A percentile compares a stretch with the other conserved stretches of the same genome.
Conservation (phyloP, 352 stramenopile species). For the Thalassiosira mediterranea region DNA sequence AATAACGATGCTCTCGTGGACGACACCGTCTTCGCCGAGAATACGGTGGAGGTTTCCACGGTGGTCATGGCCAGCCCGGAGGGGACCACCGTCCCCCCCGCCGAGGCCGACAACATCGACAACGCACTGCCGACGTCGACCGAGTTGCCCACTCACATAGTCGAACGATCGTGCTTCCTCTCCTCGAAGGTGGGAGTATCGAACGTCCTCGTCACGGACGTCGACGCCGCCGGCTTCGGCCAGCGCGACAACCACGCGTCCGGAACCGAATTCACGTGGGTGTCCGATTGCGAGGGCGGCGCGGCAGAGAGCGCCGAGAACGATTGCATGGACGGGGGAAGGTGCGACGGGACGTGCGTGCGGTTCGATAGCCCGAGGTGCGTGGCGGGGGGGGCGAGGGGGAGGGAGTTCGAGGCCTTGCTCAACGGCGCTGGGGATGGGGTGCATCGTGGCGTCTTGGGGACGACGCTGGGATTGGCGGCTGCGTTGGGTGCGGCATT, state of each 20-base stretch:
- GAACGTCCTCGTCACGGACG: conserved; percentile 43
- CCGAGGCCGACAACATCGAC: not conserved
- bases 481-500: too few relatives aligned
- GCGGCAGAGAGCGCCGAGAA: conserved; percentile 35
- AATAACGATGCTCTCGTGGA: conserved; percentile 44
- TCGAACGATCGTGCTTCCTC: conserved; percentile 41
- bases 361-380: conserved; percentile 23
- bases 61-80: conserved; percentile 33
- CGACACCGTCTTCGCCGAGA: conserved; percentile 44
- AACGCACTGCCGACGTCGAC: not conserved
- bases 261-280: conserved; percentile 34
- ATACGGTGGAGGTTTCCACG: conserved; percentile 41
- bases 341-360: conserved; percentile 44
- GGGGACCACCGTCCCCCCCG: conserved; percentile 4
- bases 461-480: too few relatives aligned
- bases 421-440: too few relatives aligned
- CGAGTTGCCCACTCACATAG: conserved; percentile 21
- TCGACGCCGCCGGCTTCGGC: conserved; percentile 21
- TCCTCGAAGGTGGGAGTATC: conserved; percentile 41
- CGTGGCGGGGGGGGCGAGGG: conserved; percentile 21
- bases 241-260: conserved; percentile 38
- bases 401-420: too few relatives aligned
- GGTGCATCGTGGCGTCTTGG: too few relatives aligned
- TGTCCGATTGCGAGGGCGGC: conserved; percentile 33
- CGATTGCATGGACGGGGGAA: conserved; percentile 27